Percentiles rank a stretch among this genome's conserved stretches.
phyloP scores from a whole-genome alignment of 2,329 filamentous ascomycete species.

The Incumbomyces lentus region DNA sequence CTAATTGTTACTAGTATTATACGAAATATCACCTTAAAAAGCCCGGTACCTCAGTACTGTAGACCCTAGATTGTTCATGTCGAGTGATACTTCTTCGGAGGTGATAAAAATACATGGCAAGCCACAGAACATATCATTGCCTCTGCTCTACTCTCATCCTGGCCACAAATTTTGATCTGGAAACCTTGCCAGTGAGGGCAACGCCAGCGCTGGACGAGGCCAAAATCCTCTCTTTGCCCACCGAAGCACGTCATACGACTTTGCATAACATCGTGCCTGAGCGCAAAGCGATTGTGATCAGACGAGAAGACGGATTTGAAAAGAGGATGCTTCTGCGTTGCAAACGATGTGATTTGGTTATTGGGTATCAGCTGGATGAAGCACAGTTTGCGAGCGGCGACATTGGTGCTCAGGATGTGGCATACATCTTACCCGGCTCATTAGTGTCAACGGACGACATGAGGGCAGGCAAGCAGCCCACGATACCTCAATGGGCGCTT shows the following conservation, averaged over 20 bases:
- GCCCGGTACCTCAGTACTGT: too few species aligned
- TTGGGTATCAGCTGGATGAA: constrained; percentile 53
- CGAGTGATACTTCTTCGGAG: too few species aligned
- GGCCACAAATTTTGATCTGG: constrained; percentile 45
- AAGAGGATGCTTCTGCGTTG: constrained; percentile 52
- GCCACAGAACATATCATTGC: constrained; percentile 42
- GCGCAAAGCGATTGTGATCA: constrained; percentile 41
- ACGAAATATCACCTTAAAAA: not conserved
- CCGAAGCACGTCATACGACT: constrained; percentile 22
- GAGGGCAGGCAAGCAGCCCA: constrained; percentile 29
- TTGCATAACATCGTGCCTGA: constrained; percentile 43
- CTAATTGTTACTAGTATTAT: too few species aligned
- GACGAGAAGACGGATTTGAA: constrained; percentile 55
- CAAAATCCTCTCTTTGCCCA: constrained; percentile 46
- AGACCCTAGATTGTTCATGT: too few species aligned
- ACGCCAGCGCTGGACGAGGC: constrained; percentile 42
- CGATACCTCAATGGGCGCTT: not conserved
- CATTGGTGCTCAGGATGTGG: constrained; percentile 12
- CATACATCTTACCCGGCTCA: constrained; percentile 53
- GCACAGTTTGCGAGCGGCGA: constrained; percentile 31
- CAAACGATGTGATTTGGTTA: constrained; percentile 48
- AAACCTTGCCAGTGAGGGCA: constrained; percentile 43
- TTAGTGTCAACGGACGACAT: constrained; percentile 50
- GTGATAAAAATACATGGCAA: constrained; percentile 5
- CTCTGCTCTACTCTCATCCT: constrained; percentile 56